A percentile compares a stretch with the other conserved stretches of the same genome.
Conservation (phyloP, 352 stramenopile genomes). For the Achlya hypogyna region DNA sequence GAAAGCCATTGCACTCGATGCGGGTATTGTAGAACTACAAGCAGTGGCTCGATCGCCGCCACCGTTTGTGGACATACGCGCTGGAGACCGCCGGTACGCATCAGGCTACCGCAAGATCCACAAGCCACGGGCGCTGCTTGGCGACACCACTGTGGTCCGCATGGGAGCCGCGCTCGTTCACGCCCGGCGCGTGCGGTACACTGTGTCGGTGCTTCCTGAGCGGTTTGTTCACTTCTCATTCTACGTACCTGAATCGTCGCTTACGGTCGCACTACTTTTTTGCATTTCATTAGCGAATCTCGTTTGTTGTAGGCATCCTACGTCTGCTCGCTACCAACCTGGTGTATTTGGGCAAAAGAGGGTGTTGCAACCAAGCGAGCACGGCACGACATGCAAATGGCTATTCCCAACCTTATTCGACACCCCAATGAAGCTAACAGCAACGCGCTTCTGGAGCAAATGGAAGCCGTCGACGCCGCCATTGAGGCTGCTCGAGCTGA, state of each 20-base stretch:
- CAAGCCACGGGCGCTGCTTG: neutral
- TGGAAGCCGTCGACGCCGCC: neutral
- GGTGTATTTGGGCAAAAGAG: neutral
- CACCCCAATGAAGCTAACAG: neutral
- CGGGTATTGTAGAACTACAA: too few relatives aligned
- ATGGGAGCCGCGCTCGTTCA: neutral
- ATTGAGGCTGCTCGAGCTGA: neutral
- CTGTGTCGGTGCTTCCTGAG: neutral
- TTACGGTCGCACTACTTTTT: neutral
- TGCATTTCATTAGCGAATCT: neutral
- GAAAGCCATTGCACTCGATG: neutral
- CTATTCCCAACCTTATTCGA: neutral
- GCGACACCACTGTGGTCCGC: neutral
- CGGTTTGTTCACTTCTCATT: neutral
- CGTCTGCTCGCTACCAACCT: neutral
- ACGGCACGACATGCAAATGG: neutral
- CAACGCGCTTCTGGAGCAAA: neutral
- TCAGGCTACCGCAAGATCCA: too few relatives aligned
- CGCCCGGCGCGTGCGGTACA: constrained; percentile 5
- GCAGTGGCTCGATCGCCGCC: too few relatives aligned
- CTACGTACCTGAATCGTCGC: neutral
- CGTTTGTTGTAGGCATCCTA: neutral
- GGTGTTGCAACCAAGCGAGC: neutral
- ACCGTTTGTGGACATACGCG: neutral
- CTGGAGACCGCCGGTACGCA: neutral